A percentile compares a stretch with the other conserved stretches of the same genome.
Evolutionary conservation across 345 rosid genomes (phyloP).

Genomic region (Salix suchowensis): DNA sequence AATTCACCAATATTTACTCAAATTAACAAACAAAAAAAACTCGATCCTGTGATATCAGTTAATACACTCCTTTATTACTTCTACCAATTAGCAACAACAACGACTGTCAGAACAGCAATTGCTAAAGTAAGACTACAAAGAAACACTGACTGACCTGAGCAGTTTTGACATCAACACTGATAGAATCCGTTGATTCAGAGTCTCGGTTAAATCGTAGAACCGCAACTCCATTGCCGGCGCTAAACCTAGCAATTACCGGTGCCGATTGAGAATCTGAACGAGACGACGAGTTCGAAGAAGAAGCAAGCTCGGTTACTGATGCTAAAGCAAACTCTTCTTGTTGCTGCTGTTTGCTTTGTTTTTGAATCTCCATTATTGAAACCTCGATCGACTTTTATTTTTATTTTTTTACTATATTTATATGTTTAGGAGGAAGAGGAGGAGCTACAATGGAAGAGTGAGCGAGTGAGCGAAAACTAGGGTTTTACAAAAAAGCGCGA

Average conservation of each 20-base stretch:
- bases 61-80: no score
- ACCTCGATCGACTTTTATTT: not conserved
- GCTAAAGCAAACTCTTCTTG: slow-evolving; percentile 50
- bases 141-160: slow-evolving; percentile 53
- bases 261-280: slow-evolving; percentile 27
- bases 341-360: slow-evolving; percentile 28
- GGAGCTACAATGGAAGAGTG: not conserved
- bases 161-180: slow-evolving; percentile 41
- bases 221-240: slow-evolving; percentile 40
- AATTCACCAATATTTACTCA: not conserved
- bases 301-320: slow-evolving; percentile 52
- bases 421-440: not conserved
- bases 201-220: slow-evolving; percentile 49
- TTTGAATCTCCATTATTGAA: slow-evolving; percentile 24
- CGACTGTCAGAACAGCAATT: no score
- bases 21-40: no score
- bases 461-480: not conserved
- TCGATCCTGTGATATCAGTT: no score
- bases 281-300: slow-evolving; percentile 36
- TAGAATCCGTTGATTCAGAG: slow-evolving; percentile 34
- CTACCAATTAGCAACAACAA: not conserved
- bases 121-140: not conserved
- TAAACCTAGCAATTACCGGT: slow-evolving; percentile 55
- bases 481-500: slow-evolving; percentile 19
- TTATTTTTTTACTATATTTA: no score